Evolutionary conservation across 2,329 filamentous ascomycete species (phyloP).

Genomic region (Lizonia empirigonia): DNA sequence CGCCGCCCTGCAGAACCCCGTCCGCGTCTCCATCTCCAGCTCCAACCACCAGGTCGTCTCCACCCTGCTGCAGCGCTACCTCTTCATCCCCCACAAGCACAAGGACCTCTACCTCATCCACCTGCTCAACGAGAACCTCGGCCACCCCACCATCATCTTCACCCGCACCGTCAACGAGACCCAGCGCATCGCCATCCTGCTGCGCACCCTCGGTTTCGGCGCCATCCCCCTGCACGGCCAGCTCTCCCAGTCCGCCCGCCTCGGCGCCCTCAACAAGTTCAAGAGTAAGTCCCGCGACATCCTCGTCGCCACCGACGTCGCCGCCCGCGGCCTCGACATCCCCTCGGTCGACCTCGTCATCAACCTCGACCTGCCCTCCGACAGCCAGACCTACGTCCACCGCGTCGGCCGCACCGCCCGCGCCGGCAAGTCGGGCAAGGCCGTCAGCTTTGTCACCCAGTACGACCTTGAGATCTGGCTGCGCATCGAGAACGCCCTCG

Average conservation of each 20-base stretch:
- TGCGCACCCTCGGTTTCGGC: slow-evolving; percentile 83
- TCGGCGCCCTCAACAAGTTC: slow-evolving; percentile 92
- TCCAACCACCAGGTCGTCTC: slow-evolving; percentile 91
- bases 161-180: slow-evolving; percentile 90
- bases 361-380: slow-evolving; percentile 82
- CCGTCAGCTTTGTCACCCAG: slow-evolving; percentile 82
- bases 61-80: slow-evolving; percentile 82
- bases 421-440: slow-evolving; percentile 82
- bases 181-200: slow-evolving; percentile 80
- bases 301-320: slow-evolving; percentile 92
- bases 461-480: slow-evolving; percentile 83
- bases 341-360: slow-evolving; percentile 87
- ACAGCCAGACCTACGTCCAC: slow-evolving; percentile 91
- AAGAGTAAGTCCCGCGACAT: slow-evolving; percentile 79
- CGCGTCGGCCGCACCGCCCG: slow-evolving; percentile 86
- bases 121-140: slow-evolving; percentile 82
- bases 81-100: slow-evolving; percentile 76
- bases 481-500: slow-evolving; percentile 81
- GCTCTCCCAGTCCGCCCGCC: slow-evolving; percentile 81
- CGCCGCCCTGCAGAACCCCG: slow-evolving; percentile 82
- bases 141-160: slow-evolving; percentile 89
- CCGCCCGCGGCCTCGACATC: slow-evolving; percentile 89
- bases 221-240: slow-evolving; percentile 94
- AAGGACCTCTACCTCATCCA: slow-evolving; percentile 92
- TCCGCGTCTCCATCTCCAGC: slow-evolving; percentile 79